These are phyloP conservation scores for Aspergillus olivimuriae DNA, from an alignment of 495 filamentous ascomycete genomes.

Conservation along the genomic window DNA sequence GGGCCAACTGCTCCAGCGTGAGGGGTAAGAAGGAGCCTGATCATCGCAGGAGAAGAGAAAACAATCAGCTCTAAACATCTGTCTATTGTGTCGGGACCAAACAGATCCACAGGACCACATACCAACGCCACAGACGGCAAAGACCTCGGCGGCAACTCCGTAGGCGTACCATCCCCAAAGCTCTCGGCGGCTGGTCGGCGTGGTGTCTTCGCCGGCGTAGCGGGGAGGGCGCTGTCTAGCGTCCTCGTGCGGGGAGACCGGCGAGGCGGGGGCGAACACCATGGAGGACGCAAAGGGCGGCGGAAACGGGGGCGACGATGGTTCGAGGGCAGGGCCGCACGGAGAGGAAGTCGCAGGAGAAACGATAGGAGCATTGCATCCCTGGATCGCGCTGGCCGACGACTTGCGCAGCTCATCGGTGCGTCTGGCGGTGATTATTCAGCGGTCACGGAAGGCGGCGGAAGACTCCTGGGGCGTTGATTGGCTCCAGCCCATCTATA, in stretches of 20 bases:
- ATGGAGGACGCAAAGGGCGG: slow-evolving; percentile 20
- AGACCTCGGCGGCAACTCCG: slow-evolving; percentile 85
- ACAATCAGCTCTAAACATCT: too few species aligned
- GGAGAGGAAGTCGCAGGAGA: background rate
- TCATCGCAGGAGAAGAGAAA: background rate
- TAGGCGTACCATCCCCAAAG: slow-evolving; percentile 87
- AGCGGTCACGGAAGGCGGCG: background rate
- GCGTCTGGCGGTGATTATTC: slow-evolving; percentile 3
- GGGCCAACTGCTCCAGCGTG: slow-evolving; percentile 77
- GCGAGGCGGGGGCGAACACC: slow-evolving; percentile 9
- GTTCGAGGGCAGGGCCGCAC: background rate
- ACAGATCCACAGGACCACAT: background rate
- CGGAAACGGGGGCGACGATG: background rate
- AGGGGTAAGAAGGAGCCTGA: slow-evolving; percentile 84
- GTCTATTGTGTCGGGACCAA: too few species aligned
- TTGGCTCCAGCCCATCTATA: slow-evolving; percentile 1
- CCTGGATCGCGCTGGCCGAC: too few species aligned
- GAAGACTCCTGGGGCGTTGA: slow-evolving; percentile 2
- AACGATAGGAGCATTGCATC: background rate
- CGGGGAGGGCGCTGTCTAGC: slow-evolving; percentile 31
- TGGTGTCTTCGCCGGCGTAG: slow-evolving; percentile 77
- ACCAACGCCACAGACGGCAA: slow-evolving; percentile 77
- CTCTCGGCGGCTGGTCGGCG: slow-evolving; percentile 71
- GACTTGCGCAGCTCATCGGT: too few species aligned
- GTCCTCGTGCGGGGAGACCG: slow-evolving; percentile 18